phyloP scores from a whole-genome alignment of 2,329 filamentous ascomycete genomes.

The Xylaria sp. region DNA sequence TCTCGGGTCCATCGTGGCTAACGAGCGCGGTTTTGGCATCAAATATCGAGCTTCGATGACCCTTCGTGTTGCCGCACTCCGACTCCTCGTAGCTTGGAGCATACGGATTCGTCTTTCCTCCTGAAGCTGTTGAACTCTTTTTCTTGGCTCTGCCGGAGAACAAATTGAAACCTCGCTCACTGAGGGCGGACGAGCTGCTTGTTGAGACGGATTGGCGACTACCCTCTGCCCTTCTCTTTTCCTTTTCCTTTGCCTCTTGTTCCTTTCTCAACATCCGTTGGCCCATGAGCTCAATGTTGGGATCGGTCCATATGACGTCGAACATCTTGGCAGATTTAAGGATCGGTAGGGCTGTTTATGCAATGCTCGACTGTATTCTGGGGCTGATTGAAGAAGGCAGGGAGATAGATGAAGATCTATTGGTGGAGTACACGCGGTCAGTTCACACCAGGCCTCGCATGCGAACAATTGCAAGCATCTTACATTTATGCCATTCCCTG shows the following conservation, averaged over 20 bases:
- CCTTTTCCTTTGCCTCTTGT: slow-evolving; percentile 51
- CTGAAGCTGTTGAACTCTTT: slow-evolving; percentile 45
- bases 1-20: slow-evolving; percentile 38
- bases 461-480: background rate
- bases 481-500: slow-evolving; percentile 23
- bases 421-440: background rate
- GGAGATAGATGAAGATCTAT: slow-evolving; percentile 3
- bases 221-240: slow-evolving; percentile 47
- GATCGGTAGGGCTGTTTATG: background rate
- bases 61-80: slow-evolving; percentile 27
- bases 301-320: slow-evolving; percentile 68
- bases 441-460: background rate
- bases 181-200: slow-evolving; percentile 58
- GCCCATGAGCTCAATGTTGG: slow-evolving; percentile 62
- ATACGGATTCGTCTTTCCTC: slow-evolving; percentile 27
- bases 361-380: background rate
- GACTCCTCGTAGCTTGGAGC: slow-evolving; percentile 14
- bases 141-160: slow-evolving; percentile 55
- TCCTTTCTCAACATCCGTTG: slow-evolving; percentile 63
- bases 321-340: slow-evolving; percentile 58
- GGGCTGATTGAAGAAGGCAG: background rate
- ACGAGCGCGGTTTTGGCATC: slow-evolving; percentile 43
- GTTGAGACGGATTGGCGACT: slow-evolving; percentile 54
- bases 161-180: slow-evolving; percentile 55
- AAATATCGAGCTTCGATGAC: slow-evolving; percentile 40